Percentiles rank a stretch among this genome's conserved stretches.
phyloP scores from a whole-genome alignment of 2,329 filamentous ascomycete species.

The Diaporthe longicolla region DNA sequence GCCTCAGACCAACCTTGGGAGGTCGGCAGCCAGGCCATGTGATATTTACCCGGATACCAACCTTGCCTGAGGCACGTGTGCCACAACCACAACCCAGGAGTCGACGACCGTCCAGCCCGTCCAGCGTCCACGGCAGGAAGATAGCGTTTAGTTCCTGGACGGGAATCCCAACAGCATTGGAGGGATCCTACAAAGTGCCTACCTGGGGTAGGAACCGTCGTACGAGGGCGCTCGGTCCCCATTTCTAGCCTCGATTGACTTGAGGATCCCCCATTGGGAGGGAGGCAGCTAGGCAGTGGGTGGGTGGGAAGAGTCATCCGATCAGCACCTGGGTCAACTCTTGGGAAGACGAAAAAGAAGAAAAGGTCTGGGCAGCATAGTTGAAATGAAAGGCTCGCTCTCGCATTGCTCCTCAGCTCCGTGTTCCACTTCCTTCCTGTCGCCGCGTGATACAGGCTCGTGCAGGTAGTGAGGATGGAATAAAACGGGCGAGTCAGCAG shows the following conservation, averaged over 20 bases:
- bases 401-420: background rate
- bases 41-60: background rate
- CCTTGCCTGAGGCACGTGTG: no score
- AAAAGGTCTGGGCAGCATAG: background rate
- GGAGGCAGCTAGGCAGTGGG: no score
- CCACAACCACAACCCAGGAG: no score
- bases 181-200: background rate
- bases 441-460: background rate
- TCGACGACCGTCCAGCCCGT: no score
- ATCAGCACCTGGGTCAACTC: background rate
- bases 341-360: background rate
- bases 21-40: constrained; percentile 1
- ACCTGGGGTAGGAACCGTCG: no score
- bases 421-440: no score
- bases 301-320: constrained; percentile 9
- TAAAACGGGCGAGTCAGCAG: no score
- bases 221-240: background rate
- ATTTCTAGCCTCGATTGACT: background rate
- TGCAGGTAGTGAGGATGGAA: no score
- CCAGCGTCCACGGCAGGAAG: no score
- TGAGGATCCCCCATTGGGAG: background rate
- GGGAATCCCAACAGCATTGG: background rate
- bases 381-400: background rate
- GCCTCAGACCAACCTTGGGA: background rate
- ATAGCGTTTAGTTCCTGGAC: constrained; percentile 7